Base-by-base conservation (phyloP, 2,329 filamentous ascomycete genomes). In the Aspergillus eucalypticola region DNA sequence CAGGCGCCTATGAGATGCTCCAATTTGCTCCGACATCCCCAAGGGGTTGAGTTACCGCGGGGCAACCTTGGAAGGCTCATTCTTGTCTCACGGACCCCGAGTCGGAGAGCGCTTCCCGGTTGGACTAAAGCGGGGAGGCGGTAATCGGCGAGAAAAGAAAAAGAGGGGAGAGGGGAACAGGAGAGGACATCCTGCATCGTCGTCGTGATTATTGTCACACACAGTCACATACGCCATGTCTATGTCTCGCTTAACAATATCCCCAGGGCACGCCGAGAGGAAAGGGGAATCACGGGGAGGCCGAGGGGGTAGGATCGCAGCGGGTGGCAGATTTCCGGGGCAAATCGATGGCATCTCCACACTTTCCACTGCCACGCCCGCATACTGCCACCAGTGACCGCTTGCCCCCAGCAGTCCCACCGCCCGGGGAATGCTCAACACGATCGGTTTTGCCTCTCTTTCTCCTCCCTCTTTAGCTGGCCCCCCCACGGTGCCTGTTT, bases 1-100 rank as follows among this genome's bases (percentile, higher is more conserved):
- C 54, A 51, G 49, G 61, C 54, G 61, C 61, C 56, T 61, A 59
- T 61, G 60, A 50, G 61, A 64, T 57, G 56, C 53, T 57, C 48
- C 56, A 55, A 44, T 50, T 59, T 59, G 55, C 53, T 57, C 41
- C 55, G 58, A 55, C 54, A 54, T 19, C 51, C 54, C 58, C 51
- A 48, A 50, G 51, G 54, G 44, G 44, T 48, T 35, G 48, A 58
- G 38, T 56, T 55, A 56, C 52, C 58, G 58, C 53, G 58, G 58
- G 58, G 58, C 58, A 56, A 29, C 49, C 55, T 57, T 41, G 48
- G 55, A 46, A 29, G 38, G 48, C 49, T 23, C 17, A 50, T 35
- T 35, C 46, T 54, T 42, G 58, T 60, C 58, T 56, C 58, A 60
- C 58, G 54, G 61, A 58, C 59, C 61, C 56, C 61, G 56, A 60